These are phyloP conservation scores for Krasilnikovozyma curviuscula DNA, from an alignment of 768 basidiomycete species.

Conservation along the genomic window DNA sequence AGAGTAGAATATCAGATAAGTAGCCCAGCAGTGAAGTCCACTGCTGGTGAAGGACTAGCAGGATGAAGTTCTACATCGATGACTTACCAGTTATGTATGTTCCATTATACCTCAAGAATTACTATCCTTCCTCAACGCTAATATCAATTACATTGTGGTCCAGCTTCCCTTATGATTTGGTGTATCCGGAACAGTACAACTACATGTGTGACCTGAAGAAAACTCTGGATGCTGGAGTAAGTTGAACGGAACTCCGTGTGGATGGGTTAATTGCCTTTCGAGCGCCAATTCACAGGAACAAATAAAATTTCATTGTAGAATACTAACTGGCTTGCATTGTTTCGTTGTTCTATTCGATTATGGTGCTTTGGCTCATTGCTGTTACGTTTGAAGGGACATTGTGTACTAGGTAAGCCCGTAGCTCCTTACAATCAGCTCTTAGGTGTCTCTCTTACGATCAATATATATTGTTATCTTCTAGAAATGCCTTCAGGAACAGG, in stretches of 20 bases:
- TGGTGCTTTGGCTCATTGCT: neutral
- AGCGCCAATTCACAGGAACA: neutral
- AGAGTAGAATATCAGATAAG: no score
- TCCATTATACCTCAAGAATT: constrained; percentile 3
- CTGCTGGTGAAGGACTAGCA: no score
- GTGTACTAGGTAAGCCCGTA: constrained; percentile 40
- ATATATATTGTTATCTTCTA: neutral
- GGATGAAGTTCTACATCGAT: constrained; percentile 68
- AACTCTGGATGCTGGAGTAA: constrained; percentile 79
- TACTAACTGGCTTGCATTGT: neutral
- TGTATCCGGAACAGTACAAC: constrained; percentile 71
- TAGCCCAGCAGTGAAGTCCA: no score
- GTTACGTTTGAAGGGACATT: constrained; percentile 54
- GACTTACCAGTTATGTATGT: constrained; percentile 43
- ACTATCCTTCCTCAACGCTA: neutral
- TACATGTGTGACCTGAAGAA: constrained; percentile 99
- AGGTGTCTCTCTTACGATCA: neutral
- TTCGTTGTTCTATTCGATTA: neutral
- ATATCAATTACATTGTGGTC: neutral
- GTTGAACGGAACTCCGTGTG: no score
- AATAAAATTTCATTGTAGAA: neutral
- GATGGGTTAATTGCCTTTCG: no score
- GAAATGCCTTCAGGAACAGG: constrained; percentile 99
- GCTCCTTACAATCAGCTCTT: neutral
- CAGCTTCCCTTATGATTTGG: constrained; percentile 26